phyloP scores from a whole-genome alignment of 2,329 filamentous ascomycete species.

The Sphaerulina populicola region DNA sequence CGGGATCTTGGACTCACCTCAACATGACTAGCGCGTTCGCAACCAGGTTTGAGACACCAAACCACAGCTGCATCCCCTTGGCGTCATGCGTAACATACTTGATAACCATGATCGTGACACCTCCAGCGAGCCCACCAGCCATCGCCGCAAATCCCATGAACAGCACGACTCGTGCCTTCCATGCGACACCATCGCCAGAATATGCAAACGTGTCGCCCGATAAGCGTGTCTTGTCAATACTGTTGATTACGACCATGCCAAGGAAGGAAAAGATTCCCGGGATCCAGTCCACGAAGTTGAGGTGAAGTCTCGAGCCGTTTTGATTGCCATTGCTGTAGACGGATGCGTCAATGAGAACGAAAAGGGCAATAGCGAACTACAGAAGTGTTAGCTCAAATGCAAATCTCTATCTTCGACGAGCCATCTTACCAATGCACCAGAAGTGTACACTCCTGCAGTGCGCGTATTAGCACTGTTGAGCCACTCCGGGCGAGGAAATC shows the following conservation, averaged over 20 bases:
- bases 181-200: slow-evolving; percentile 55
- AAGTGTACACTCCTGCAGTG: slow-evolving; percentile 57
- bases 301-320: slow-evolving; percentile 53
- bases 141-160: slow-evolving; percentile 63
- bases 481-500: slow-evolving; percentile 59
- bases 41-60: slow-evolving; percentile 59
- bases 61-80: slow-evolving; percentile 54
- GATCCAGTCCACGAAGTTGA: slow-evolving; percentile 66
- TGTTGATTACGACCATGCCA: slow-evolving; percentile 65
- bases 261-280: slow-evolving; percentile 61
- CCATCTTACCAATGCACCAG: slow-evolving; percentile 54
- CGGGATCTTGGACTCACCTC: slow-evolving; percentile 43
- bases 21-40: slow-evolving; percentile 59
- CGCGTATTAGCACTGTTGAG: slow-evolving; percentile 56
- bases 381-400: not conserved
- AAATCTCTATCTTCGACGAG: not conserved
- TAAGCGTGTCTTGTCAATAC: slow-evolving; percentile 59
- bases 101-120: slow-evolving; percentile 58
- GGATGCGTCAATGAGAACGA: slow-evolving; percentile 59
- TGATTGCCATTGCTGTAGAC: slow-evolving; percentile 54
- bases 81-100: slow-evolving; percentile 58
- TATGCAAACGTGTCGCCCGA: slow-evolving; percentile 58
- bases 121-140: slow-evolving; percentile 59
- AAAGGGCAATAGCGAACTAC: slow-evolving; percentile 62
- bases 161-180: slow-evolving; percentile 60